Conservation (phyloP, 208 protist genomes). For the Acanthamoeba castellanii region DNA sequence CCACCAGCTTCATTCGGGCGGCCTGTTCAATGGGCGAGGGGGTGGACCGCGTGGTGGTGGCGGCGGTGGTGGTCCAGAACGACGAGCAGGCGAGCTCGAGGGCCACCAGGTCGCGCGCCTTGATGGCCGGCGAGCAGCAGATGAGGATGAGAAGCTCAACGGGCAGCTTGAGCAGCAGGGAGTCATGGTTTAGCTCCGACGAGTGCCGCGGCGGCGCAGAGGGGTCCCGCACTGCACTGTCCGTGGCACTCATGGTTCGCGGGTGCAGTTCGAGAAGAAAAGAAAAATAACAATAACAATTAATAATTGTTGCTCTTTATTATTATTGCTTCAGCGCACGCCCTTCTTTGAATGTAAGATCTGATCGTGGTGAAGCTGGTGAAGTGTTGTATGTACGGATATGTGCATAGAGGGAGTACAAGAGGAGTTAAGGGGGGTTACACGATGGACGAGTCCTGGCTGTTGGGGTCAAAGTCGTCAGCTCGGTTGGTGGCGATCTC, state of each 20-base stretch:
- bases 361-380: no score
- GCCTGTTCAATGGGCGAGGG: neutral
- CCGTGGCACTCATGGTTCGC: no score
- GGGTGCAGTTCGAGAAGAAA: no score
- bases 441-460: conserved; percentile 35
- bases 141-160: neutral
- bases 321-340: no score
- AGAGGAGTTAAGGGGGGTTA: neutral
- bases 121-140: neutral
- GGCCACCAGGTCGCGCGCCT: neutral
- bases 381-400: no score
- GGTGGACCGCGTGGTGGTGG: neutral
- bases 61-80: no score
- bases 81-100: neutral
- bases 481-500: conserved; percentile 46
- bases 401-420: neutral
- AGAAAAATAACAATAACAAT: no score
- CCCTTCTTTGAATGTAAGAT: no score
- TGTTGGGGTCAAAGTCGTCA: conserved; percentile 45
- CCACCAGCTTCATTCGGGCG: neutral
- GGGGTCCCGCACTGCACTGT: no score
- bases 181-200: no score
- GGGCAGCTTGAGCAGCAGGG: neutral
- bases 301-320: no score
- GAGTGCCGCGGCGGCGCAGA: no score